Evolutionary conservation across 805 yeast species (phyloP).

Genomic region (Candida sonorensis): DNA sequence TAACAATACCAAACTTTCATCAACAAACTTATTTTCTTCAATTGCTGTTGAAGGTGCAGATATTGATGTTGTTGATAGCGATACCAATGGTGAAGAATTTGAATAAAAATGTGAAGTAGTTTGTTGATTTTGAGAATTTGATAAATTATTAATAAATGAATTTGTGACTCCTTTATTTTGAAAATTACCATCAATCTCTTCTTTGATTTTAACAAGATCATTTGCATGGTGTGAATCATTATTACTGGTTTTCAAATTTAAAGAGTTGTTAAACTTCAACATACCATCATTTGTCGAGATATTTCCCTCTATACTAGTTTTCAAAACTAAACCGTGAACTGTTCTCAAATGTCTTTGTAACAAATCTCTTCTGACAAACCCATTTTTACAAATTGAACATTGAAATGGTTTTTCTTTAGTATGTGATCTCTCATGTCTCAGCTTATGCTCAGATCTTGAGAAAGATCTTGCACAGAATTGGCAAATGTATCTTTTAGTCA

Average conservation of each 20-base stretch:
- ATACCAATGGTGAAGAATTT: background rate
- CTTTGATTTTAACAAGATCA: too few species aligned
- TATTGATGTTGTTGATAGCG: constrained; percentile 2
- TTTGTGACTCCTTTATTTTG: too few species aligned
- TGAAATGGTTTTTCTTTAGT: constrained; percentile 77
- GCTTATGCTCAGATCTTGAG: constrained; percentile 72
- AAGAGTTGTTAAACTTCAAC: constrained; percentile 9
- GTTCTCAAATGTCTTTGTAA: constrained; percentile 74
- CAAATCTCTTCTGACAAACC: constrained; percentile 73
- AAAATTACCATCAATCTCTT: too few species aligned
- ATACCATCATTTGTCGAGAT: constrained; percentile 16
- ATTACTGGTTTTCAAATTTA: background rate
- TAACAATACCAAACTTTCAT: constrained; percentile 5
- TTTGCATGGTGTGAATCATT: too few species aligned
- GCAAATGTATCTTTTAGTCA: constrained; percentile 63
- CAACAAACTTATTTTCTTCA: constrained; percentile 5
- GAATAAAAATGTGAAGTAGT: too few species aligned
- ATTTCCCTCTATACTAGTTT: constrained; percentile 21
- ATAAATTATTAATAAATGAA: too few species aligned
- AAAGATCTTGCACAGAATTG: constrained; percentile 75
- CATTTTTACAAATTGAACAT: constrained; percentile 61
- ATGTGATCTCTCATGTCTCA: constrained; percentile 74
- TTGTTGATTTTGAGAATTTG: too few species aligned
- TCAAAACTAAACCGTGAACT: constrained; percentile 46
- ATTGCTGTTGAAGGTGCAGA: background rate